A percentile compares a stretch with the other conserved stretches of the same genome.
These are phyloP conservation scores for Trametes sanguinea DNA, from an alignment of 768 basidiomycete genomes.

Conservation along the genomic window DNA sequence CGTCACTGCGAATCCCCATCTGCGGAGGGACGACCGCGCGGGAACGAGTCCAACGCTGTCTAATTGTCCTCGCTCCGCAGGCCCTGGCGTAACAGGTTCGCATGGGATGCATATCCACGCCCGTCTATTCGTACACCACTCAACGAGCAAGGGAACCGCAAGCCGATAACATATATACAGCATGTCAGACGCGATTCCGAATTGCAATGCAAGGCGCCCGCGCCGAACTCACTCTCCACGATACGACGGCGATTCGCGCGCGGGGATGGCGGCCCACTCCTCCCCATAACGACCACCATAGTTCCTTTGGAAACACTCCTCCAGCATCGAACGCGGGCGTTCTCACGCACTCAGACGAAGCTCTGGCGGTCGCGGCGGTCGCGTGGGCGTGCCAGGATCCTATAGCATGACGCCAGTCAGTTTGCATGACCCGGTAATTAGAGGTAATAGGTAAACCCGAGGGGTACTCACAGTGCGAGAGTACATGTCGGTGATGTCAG, in stretches of 20 bases:
- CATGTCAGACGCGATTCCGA: neutral
- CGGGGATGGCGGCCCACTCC: neutral
- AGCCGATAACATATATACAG: neutral
- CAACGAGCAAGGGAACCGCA: neutral
- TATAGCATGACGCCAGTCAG: constrained; percentile 1
- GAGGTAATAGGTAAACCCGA: neutral
- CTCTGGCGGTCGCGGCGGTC: constrained; percentile 10
- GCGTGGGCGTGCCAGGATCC: constrained; percentile 8
- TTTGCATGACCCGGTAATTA: neutral
- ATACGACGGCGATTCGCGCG: neutral
- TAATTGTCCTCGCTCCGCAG: neutral
- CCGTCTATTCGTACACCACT: constrained; percentile 8
- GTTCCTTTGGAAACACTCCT: constrained; percentile 1
- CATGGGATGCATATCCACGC: neutral
- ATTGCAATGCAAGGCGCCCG: neutral
- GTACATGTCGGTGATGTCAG: constrained; percentile 17
- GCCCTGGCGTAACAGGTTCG: neutral
- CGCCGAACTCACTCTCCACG: neutral
- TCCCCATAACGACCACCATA: constrained; percentile 3
- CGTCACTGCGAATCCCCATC: neutral
- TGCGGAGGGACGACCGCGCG: neutral
- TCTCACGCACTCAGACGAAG: constrained; percentile 12
- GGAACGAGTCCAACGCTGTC: neutral
- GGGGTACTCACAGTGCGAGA: neutral
- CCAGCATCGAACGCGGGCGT: neutral